Conservation (phyloP, 2,329 filamentous ascomycete genomes). For the Lizonia empirigonia region DNA sequence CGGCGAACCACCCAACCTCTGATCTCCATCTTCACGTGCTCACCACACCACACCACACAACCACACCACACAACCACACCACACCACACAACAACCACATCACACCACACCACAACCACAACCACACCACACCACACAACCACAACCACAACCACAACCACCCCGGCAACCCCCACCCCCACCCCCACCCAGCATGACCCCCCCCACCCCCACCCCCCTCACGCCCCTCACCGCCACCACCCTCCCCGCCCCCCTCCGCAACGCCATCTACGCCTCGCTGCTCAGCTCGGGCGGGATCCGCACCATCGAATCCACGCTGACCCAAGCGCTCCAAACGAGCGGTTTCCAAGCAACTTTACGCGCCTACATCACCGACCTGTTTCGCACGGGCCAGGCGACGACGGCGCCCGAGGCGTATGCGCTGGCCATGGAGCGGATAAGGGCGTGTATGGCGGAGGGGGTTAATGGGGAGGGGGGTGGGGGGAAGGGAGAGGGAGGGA, state of each 20-base stretch:
- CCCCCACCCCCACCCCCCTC: conserved; percentile 31
- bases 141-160: neutral
- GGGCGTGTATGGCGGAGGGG: conserved; percentile 9
- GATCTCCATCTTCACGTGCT: conserved; percentile 2
- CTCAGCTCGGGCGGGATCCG: conserved; percentile 57
- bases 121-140: no score
- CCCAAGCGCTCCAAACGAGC: conserved; percentile 60
- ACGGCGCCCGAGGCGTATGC: conserved; percentile 63
- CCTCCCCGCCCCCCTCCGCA: conserved; percentile 49
- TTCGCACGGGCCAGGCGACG: conserved; percentile 62
- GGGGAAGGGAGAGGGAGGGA: neutral
- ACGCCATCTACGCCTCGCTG: conserved; percentile 54
- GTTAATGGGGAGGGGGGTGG: conserved; percentile 9
- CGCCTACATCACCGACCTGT: conserved; percentile 60
- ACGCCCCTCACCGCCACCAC: conserved; percentile 47
- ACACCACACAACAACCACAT: no score
- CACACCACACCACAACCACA: no score
- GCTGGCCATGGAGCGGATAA: conserved; percentile 54
- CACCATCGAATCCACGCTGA: conserved; percentile 61
- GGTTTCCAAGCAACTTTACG: conserved; percentile 65
- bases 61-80: no score
- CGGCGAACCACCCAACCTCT: conserved; percentile 8
- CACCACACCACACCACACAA: conserved; percentile 11
- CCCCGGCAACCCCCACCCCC: neutral
- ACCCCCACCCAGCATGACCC: conserved; percentile 17